Conservation (phyloP, 202 grass and related monocot genomes). For the Elaeis oleifera region DNA sequence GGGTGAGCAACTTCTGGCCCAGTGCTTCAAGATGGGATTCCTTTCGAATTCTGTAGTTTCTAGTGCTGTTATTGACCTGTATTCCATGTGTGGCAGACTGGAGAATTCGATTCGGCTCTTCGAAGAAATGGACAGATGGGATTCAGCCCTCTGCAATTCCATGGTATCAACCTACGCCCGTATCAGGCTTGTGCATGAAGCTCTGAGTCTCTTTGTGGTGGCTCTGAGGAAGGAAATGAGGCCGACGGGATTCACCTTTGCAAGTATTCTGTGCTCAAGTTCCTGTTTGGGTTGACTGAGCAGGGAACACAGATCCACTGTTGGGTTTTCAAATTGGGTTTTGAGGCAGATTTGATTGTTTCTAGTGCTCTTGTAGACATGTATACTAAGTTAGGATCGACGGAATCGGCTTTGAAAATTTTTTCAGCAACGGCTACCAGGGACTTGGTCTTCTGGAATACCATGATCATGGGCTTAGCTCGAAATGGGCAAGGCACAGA, state of each 20-base stretch:
- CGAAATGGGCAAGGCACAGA: slow-evolving; percentile 67
- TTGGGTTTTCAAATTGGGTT: slow-evolving; percentile 57
- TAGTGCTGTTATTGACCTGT: slow-evolving; percentile 57
- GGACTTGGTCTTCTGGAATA: slow-evolving; percentile 80
- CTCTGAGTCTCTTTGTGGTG: slow-evolving; percentile 38
- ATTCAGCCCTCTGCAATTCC: slow-evolving; percentile 59
- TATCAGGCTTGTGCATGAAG: slow-evolving; percentile 49
- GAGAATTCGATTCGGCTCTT: slow-evolving; percentile 46
- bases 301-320: slow-evolving; percentile 73
- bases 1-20: slow-evolving; percentile 62
- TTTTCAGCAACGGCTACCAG: slow-evolving; percentile 34
- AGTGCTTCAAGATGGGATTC: slow-evolving; percentile 52
- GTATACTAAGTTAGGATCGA: slow-evolving; percentile 74
- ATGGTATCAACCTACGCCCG: slow-evolving; percentile 57
- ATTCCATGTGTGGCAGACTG: slow-evolving; percentile 58
- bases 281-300: slow-evolving; percentile 53
- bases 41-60: slow-evolving; percentile 58
- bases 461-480: slow-evolving; percentile 60
- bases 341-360: slow-evolving; percentile 51
- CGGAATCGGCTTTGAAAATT: slow-evolving; percentile 37
- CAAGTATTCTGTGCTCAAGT: slow-evolving; percentile 55
- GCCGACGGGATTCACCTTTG: slow-evolving; percentile 70
- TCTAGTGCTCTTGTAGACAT: slow-evolving; percentile 65
- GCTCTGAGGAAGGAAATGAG: slow-evolving; percentile 46
- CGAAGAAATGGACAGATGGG: slow-evolving; percentile 39